A percentile compares a stretch with the other conserved stretches of the same genome.
Conservation (phyloP, 805 yeast genomes). For the Saturnispora silvae region DNA sequence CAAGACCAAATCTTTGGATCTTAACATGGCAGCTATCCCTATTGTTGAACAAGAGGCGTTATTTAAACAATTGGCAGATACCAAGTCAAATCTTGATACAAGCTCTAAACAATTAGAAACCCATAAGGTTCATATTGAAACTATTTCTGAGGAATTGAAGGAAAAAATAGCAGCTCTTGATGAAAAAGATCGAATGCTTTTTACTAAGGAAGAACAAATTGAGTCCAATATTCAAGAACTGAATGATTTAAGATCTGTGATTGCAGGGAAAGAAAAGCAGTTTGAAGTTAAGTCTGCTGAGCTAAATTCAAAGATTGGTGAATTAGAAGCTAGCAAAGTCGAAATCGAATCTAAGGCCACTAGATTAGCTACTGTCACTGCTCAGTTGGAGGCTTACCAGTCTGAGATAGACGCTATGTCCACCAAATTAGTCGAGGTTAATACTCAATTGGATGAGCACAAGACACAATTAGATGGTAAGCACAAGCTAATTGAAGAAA, state of each 20-base stretch:
- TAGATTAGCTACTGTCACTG: too few relatives aligned
- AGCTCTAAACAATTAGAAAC: too few relatives aligned
- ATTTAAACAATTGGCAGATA: constrained; percentile 2
- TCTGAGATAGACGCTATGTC: not conserved
- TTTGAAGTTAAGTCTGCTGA: not conserved
- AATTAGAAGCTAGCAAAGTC: too few relatives aligned
- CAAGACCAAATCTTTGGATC: constrained; percentile 20
- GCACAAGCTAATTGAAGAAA: constrained; percentile 8
- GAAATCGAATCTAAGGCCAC: too few relatives aligned
- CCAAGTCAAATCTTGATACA: constrained; percentile 6
- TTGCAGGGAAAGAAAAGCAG: not conserved
- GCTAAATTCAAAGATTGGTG: not conserved
- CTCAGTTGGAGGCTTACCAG: too few relatives aligned
- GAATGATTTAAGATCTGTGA: not conserved
- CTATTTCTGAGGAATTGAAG: not conserved
- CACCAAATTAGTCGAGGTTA: not conserved
- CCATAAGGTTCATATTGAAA: not conserved
- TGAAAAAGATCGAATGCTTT: not conserved
- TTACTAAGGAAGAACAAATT: not conserved
- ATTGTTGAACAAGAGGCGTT: constrained; percentile 5
- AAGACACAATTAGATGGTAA: not conserved
- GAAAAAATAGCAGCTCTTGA: not conserved
- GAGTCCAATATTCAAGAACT: not conserved
- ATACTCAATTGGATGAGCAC: not conserved
- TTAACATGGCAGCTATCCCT: constrained; percentile 24